Evolutionary conservation across 306 rosid species (phyloP), one percentile per base, ranked within the genome.

Genomic region (Trifolium subterraneum): DNA sequence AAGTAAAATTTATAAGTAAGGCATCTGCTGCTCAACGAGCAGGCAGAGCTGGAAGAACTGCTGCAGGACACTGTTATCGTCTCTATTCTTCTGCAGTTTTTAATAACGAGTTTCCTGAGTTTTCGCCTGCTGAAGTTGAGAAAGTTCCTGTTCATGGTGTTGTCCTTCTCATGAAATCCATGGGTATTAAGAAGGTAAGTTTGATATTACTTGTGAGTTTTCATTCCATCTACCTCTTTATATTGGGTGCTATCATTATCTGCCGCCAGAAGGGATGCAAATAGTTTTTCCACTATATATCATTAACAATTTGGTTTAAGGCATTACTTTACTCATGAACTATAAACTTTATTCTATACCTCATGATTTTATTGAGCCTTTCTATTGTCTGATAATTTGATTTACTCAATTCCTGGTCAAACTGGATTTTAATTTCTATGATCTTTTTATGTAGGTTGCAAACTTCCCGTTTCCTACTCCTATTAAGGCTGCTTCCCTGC

Each of bases 1-100:
- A 84, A 65, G 55, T 93, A 55, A 91, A 90, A 75, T 94, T 96
- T 96, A 88, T 91, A 81, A 94, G 98, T 36, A 91, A 94, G 91
- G 98, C 98, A 59, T 94, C 98, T 7, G 92, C 98, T 22, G 85
- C 91, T 74, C 98, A 94, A 78, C 96, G 96, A 73, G 86, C 92
- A 16, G 96, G 97, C 20, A 81, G 95, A 86, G 92, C 97, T 31
- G 95, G 97, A 85, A 90, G 98, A 85, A 94, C 93, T n/a, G 95
- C 89, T 76, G 95, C 93, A 36, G 96, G 96, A 10, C 97, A 91
- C 47, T 91, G 96, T 76, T 94, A 91, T 71, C 87, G 97, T 71
- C 87, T 91, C 61, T 94, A 94, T 81, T 94, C 97, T 75, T 88
- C 98, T 54, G 93, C 97, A 35, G 98, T 78, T 36, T 94, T 74